Base-by-base conservation (phyloP, 768 basidiomycete species). In the Leccinum broughii region DNA sequence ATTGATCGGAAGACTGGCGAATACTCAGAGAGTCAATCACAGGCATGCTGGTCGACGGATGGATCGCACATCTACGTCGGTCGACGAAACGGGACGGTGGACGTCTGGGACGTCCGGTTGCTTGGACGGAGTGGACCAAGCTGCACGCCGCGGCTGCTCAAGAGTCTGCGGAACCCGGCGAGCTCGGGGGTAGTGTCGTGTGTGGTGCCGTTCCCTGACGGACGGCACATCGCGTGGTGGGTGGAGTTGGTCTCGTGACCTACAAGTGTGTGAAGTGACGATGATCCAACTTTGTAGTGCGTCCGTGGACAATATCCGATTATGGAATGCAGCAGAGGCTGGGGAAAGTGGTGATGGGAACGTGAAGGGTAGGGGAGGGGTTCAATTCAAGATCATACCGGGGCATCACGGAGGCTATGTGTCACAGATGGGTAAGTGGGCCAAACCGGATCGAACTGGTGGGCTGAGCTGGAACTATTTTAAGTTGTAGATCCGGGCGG, bases 391-490 rank as follows among this genome's bases (percentile, higher is more conserved):
- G 77, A 95, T 98, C 61, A 90, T 98, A 39, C 89, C 94, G 11
- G 96, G 95, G 0, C 96, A 97, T 77, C 93, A 97, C 75, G 95
- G 95, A 39, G 96, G 95, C 9, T 90, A 89, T 67, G 85, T 98
- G 4, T 96, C 94, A 3, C 88, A 93, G 69, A 91, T 98, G 85
- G 76, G 96, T 98, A 77, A 70, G 93, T 85, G 57, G 50, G 49
- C 28, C 46, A 51, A 44, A 52, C 62, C 61, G 55, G 61, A 54
- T 54, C 41, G 60, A 56, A 58, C 20, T 46, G 72, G 72, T 75
- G 66, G 64, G 63, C 64, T 66, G 63, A 65, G 68, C 54, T 46
- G 59, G 55, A 48, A 55, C 37, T 60, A 58, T 65, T 63, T 17
- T 57, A 68, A 98, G 95, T 95, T 62, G 81, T 97, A 50, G 95